Base-by-base conservation (phyloP, 148 eudicot species). In the Arctostaphylos glauca region DNA sequence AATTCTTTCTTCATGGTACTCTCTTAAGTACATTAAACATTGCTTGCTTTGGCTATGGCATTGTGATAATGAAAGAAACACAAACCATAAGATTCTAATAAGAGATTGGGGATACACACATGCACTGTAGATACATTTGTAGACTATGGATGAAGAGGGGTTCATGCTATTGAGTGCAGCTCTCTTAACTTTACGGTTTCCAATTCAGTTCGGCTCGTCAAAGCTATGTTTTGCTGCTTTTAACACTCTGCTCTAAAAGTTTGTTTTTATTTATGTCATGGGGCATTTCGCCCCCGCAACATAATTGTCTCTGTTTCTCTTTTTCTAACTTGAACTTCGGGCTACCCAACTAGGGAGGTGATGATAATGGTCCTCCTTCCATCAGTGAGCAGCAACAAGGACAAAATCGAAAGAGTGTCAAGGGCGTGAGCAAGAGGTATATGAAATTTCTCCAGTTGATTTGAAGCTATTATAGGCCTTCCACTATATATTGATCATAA, bases 331-430 rank as follows among this genome's bases (percentile, higher is more conserved):
- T 38, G 12, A 13, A 80, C 21, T 75, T 78, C 66, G 25, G 71
- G 13, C 76, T 77, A 72, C 74, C 41, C 80, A 53, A 60, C 68
- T 80, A 94, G 98, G 98, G 85, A 84, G 87, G 85, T 87, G 92
- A 86, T 85, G 96, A 74, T 76, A 86, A 72, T 81, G 71, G 74
- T 81, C 81, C 91, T 56, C 81, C 80, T 75, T 86, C 88, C 58
- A 78, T 46, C 81, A 82, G 82, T 60, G 87, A 86, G 74, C 77
- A 78, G 88, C 79, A 56, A 81, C 90, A 77, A 77, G 87, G 83
- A 58, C 84, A 89, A 74, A 86, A 84, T n/a, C n/a, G n/a, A n/a
- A n/a, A n/a, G n/a, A n/a, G n/a, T n/a, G n/a, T n/a, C n/a, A n/a
- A n/a, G n/a, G 82, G 46, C 43, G 80, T 79, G 55, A 81, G 83